Conservation (phyloP, 768 basidiomycete genomes). For the Podaxis mareebaensis region DNA sequence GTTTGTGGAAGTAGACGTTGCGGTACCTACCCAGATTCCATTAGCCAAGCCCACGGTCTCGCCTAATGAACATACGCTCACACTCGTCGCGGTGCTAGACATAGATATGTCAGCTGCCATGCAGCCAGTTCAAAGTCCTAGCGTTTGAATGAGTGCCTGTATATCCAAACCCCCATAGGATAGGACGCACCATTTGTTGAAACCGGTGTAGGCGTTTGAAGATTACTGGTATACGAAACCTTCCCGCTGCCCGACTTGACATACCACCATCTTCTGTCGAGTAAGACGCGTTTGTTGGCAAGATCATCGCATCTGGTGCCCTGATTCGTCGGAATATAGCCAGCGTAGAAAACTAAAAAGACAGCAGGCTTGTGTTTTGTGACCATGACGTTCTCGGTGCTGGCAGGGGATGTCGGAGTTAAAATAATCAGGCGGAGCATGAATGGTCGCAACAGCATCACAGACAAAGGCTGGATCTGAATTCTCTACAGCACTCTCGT, state of each 20-base stretch:
- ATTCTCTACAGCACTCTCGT: slow-evolving; percentile 21
- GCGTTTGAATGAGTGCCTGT: background rate
- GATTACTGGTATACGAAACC: slow-evolving; percentile 60
- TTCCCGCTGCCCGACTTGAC: slow-evolving; percentile 9
- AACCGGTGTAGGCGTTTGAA: slow-evolving; percentile 79
- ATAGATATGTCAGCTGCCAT: slow-evolving; percentile 94
- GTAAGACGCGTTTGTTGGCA: slow-evolving; percentile 39
- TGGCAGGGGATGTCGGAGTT: slow-evolving; percentile 21
- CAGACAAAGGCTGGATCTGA: slow-evolving; percentile 1
- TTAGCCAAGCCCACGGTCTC: slow-evolving; percentile 3
- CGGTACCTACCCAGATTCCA: slow-evolving; percentile 60
- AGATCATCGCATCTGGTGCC: slow-evolving; percentile 37
- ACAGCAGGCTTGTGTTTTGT: slow-evolving; percentile 8
- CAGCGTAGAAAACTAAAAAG: slow-evolving; percentile 29
- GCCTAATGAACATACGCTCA: slow-evolving; percentile 36
- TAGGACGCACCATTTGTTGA: slow-evolving; percentile 75
- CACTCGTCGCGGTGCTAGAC: slow-evolving; percentile 91
- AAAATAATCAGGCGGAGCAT: slow-evolving; percentile 27
- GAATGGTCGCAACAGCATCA: slow-evolving; percentile 15
- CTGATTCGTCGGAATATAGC: slow-evolving; percentile 38
- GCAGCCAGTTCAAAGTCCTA: slow-evolving; percentile 97
- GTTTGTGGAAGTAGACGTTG: slow-evolving; percentile 97
- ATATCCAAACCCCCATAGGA: slow-evolving; percentile 8
- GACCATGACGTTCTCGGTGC: slow-evolving; percentile 3
- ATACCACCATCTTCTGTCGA: slow-evolving; percentile 40